Evolutionary conservation across 257 asterid genomes (phyloP).

Genomic region (Ilex aquifolium): DNA sequence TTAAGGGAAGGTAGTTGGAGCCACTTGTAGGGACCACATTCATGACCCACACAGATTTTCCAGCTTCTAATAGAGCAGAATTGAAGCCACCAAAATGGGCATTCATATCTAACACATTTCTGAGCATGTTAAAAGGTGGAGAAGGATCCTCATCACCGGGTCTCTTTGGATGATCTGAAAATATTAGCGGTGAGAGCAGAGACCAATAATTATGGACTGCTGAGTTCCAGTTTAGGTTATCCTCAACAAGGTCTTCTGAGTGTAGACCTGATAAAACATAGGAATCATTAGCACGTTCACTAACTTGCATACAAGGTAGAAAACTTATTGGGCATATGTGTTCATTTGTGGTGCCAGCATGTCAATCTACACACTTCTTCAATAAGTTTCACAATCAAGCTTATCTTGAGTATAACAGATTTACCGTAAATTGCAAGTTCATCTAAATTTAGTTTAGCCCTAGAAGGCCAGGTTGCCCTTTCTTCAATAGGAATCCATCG

Average conservation of each 20-base stretch:
- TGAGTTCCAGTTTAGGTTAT: conserved; percentile 60
- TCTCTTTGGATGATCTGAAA: conserved; percentile 98
- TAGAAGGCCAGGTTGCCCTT: conserved; percentile 83
- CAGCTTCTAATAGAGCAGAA: conserved; percentile 73
- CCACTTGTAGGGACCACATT: conserved; percentile 85
- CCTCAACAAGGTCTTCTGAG: conserved; percentile 65
- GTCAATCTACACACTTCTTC: background rate
- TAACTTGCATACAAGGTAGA: conserved; percentile 4
- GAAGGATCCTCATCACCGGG: conserved; percentile 99
- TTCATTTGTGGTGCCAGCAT: background rate
- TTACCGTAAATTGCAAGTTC: conserved; percentile 77
- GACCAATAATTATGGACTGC: conserved; percentile 92
- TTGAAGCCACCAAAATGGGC: conserved; percentile 91
- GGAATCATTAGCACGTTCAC: conserved; percentile 2
- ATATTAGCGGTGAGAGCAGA: conserved; percentile 85
- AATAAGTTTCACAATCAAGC: too few species aligned
- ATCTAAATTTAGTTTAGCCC: conserved; percentile 44
- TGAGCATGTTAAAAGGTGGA: conserved; percentile 98
- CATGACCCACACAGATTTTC: conserved; percentile 96
- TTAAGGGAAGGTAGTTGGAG: conserved; percentile 66
- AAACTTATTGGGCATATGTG: background rate
- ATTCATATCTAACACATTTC: conserved; percentile 98
- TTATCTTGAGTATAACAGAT: conserved; percentile 1
- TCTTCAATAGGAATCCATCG: conserved; percentile 84
- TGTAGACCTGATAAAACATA: conserved; percentile 44